Conservation (phyloP, 805 yeast genomes). For the Saccharomycopsis fermentans region DNA sequence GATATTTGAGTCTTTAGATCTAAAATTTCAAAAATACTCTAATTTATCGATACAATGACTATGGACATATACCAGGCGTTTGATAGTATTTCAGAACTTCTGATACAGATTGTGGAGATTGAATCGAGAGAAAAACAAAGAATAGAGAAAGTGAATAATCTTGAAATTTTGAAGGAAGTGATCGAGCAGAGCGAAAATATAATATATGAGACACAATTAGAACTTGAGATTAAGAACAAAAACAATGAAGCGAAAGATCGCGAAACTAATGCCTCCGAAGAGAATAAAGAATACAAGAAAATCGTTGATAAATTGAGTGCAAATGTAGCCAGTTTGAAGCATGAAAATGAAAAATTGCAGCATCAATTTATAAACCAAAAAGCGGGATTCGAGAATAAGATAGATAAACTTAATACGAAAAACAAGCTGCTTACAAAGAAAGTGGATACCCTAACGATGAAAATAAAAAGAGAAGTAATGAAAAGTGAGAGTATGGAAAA, state of each 20-base stretch:
- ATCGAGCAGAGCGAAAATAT: neutral
- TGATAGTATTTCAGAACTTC: neutral
- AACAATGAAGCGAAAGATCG: neutral
- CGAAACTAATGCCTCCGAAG: neutral
- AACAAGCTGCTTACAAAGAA: neutral
- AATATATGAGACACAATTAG: neutral
- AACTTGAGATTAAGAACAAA: neutral
- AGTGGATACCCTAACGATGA: neutral
- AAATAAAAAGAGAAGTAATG: neutral
- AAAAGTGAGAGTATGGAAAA: neutral
- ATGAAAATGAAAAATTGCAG: conserved; percentile 11
- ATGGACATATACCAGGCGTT: neutral
- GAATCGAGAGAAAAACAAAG: neutral
- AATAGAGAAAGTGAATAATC: neutral
- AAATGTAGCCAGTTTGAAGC: neutral
- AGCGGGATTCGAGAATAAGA: conserved; percentile 9
- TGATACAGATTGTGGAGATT: neutral
- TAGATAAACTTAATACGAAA: conserved; percentile 3
- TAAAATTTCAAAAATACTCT: no score
- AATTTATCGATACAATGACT: no score
- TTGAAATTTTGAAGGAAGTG: neutral
- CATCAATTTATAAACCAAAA: conserved; percentile 11
- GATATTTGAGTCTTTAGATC: no score
- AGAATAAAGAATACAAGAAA: neutral
- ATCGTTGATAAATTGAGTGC: neutral